Percentiles rank a stretch among this genome's conserved stretches.
These are phyloP conservation scores for Phylloporus arenicola DNA, from an alignment of 768 basidiomycete species.

Conservation along the genomic window DNA sequence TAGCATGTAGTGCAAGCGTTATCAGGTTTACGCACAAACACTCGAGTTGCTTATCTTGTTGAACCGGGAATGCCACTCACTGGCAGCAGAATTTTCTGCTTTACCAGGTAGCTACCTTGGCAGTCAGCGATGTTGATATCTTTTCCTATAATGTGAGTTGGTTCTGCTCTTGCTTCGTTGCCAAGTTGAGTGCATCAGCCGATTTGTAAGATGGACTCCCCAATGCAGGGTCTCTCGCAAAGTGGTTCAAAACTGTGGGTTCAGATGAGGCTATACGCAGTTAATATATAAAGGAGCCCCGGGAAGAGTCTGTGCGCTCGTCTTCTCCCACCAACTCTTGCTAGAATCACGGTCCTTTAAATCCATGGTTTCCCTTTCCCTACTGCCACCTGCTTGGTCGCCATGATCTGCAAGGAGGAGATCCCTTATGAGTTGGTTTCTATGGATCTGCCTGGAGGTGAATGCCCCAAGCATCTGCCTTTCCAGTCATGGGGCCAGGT, in stretches of 20 bases:
- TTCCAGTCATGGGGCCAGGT: slow-evolving; percentile 58
- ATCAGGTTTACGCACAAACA: too few relatives aligned
- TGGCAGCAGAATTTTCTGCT: too few relatives aligned
- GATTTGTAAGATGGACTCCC: background rate
- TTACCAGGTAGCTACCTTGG: too few relatives aligned
- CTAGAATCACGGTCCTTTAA: slow-evolving; percentile 32
- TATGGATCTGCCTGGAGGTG: slow-evolving; percentile 38
- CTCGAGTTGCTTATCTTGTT: too few relatives aligned
- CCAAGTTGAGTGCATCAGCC: background rate
- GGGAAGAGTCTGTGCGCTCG: too few relatives aligned
- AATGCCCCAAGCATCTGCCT: slow-evolving; percentile 38
- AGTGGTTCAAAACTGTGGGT: background rate
- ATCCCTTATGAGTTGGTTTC: slow-evolving; percentile 49
- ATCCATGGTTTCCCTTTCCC: slow-evolving; percentile 34
- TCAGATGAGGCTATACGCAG: background rate
- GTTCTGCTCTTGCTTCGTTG: background rate
- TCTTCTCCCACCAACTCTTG: background rate
- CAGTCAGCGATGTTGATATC: background rate
- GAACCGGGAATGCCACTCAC: too few relatives aligned
- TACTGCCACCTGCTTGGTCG: slow-evolving; percentile 50
- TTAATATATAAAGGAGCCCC: background rate
- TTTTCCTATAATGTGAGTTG: background rate
- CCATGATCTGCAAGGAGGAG: slow-evolving; percentile 43
- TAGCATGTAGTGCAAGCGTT: too few relatives aligned
- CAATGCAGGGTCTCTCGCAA: too few relatives aligned